Evolutionary conservation across 2,329 filamentous ascomycete species (phyloP), one percentile per base, ranked within the genome.

Genomic region (Aspergillus niger): DNA sequence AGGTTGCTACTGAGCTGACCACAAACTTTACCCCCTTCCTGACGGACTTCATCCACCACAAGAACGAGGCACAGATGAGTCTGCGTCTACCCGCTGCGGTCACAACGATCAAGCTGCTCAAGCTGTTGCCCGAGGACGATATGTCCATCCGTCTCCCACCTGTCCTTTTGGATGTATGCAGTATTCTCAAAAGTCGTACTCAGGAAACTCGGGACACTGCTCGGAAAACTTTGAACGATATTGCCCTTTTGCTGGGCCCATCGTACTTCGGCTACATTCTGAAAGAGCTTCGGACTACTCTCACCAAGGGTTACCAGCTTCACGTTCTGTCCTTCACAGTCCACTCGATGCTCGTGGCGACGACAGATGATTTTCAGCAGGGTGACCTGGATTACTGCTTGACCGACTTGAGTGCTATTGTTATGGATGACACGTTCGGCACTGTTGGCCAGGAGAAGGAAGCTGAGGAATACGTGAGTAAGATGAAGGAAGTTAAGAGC

Each of bases 361-460:
- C 89, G 8, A 86, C 89, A 10, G 89, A 91, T 8, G 82, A 86
- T 2, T 90, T 92, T 69, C 82, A 86, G 43, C 88, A 92, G 17
- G 95, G 96, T 24, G 92, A 94, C 67, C 80, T 99, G 30, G 92
- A 99, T 71, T 93, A 97, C 72, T 97, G 93, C 70, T 81, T 97
- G 8, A 80, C 85, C 3, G 84, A 89, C 10, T 87, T 98, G 47
- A 88, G 96, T 49, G 84, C 86, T 1, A 86, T 99, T 47, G 89
- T 98, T 65, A 95, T 99, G 91, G 95, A 99, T 70, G 96, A 99
- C 72, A 95, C 96, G 11, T 99, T 99, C 72, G 96, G 96, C 30
- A 86, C 88, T 5, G 90, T 90, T 36, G 95, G 95, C 2, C 91
- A 97, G 77, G 94, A 99, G 72, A 99, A 99, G 77, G 95, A 99